These are phyloP conservation scores for Pseudophaeomoniella oleicola DNA, from an alignment of 2,329 filamentous ascomycete genomes.

Conservation along the genomic window DNA sequence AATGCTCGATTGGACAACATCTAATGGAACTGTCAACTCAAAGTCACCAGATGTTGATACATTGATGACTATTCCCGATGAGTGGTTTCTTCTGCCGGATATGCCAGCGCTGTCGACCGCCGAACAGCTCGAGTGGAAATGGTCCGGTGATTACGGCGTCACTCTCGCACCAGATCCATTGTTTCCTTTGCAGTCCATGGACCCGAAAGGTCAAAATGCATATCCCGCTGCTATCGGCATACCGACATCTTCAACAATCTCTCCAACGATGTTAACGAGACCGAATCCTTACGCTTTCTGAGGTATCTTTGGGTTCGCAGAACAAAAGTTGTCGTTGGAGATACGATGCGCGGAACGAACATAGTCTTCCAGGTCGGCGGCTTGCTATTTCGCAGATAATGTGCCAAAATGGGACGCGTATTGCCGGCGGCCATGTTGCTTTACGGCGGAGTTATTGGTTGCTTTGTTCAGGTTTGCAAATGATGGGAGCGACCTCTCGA, in stretches of 20 bases:
- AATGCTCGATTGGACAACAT: not conserved
- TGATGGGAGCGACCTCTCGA: too few species aligned
- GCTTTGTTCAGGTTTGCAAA: too few species aligned
- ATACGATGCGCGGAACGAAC: too few species aligned
- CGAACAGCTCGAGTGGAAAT: not conserved
- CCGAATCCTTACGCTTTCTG: not conserved
- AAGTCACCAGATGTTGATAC: not conserved
- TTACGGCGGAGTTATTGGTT: too few species aligned
- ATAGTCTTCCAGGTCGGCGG: too few species aligned
- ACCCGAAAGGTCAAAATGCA: not conserved
- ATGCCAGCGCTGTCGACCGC: not conserved
- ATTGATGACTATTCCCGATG: not conserved
- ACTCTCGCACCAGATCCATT: not conserved
- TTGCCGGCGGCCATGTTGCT: too few species aligned
- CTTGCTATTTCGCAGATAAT: too few species aligned
- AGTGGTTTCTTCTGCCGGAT: not conserved
- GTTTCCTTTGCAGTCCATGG: not conserved
- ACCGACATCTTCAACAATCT: not conserved
- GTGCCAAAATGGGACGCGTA: too few species aligned
- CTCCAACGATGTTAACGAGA: not conserved
- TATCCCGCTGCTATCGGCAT: not conserved
- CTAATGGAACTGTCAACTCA: not conserved
- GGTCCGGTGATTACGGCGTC: not conserved
- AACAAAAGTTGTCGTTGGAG: too few species aligned
- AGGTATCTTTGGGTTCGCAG: too few species aligned